Percentiles rank a stretch among this genome's conserved stretches.
phyloP scores from a whole-genome alignment of 179 eudicot genomes.

The Spinacia oleracea region DNA sequence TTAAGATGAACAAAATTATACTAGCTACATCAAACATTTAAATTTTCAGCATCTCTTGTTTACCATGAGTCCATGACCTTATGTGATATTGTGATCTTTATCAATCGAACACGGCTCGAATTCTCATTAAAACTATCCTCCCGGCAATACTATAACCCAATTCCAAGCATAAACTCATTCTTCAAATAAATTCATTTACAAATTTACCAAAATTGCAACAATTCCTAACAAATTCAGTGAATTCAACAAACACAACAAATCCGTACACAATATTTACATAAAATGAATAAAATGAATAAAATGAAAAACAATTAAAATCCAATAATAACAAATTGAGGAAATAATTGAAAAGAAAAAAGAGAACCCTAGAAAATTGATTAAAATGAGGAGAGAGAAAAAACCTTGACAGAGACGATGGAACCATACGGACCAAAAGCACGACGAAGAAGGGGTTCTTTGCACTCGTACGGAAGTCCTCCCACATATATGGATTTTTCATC shows the following conservation, averaged over 20 bases:
- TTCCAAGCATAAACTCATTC: neutral
- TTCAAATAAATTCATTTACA: neutral
- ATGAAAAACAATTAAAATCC: neutral
- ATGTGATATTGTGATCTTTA: too few species aligned
- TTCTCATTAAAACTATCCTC: neutral
- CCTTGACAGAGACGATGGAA: conserved; percentile 73
- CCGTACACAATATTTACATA: neutral
- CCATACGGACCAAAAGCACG: conserved; percentile 69
- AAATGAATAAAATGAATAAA: neutral
- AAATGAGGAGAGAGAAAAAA: conserved; percentile 24
- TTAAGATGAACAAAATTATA: neutral
- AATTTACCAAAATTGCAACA: conserved; percentile 12
- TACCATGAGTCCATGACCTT: neutral
- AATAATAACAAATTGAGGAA: neutral
- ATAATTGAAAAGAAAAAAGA: neutral
- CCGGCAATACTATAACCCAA: neutral
- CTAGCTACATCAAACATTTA: neutral
- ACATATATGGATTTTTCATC: conserved; percentile 84
- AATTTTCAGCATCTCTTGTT: neutral
- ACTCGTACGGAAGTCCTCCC: conserved; percentile 77
- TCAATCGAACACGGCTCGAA: neutral
- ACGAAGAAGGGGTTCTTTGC: conserved; percentile 66
- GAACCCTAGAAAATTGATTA: neutral
- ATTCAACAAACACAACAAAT: neutral
- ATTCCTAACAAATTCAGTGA: neutral